These are phyloP conservation scores for Aspergillus ustus DNA, from an alignment of 2,329 filamentous ascomycete species.

Conservation along the genomic window DNA sequence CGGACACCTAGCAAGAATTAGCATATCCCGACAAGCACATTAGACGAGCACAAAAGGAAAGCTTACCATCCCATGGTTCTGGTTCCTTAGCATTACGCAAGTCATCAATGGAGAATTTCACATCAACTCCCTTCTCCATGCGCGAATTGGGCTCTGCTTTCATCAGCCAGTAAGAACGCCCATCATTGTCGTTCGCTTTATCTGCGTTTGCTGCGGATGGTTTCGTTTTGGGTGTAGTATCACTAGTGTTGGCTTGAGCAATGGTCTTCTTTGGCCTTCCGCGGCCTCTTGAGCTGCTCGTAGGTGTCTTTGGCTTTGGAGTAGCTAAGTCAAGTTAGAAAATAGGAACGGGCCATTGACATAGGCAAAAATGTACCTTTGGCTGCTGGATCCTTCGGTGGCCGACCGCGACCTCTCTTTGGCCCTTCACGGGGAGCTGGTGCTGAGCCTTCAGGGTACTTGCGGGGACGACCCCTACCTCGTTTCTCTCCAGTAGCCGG, in stretches of 20 bases:
- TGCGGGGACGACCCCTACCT: constrained; percentile 41
- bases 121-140: constrained; percentile 82
- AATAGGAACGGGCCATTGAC: neutral
- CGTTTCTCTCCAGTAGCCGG: constrained; percentile 36
- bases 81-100: constrained; percentile 72
- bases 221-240: constrained; percentile 22
- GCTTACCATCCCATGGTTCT: constrained; percentile 85
- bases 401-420: constrained; percentile 40
- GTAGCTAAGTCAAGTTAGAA: constrained; percentile 19
- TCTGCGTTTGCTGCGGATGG: constrained; percentile 16
- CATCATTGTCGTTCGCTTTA: constrained; percentile 26
- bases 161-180: constrained; percentile 73
- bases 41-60: neutral
- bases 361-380: constrained; percentile 13
- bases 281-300: constrained; percentile 27
- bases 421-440: constrained; percentile 33
- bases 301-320: constrained; percentile 20
- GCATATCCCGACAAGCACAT: constrained; percentile 6
- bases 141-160: constrained; percentile 89
- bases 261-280: constrained; percentile 32
- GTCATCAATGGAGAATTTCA: constrained; percentile 94
- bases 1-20: constrained; percentile 46
- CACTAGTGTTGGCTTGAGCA: constrained; percentile 23
- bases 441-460: constrained; percentile 31
- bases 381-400: constrained; percentile 32